Percentiles rank a stretch among this genome's conserved stretches.
These are phyloP conservation scores for Lignosus rhinocerotis DNA, from an alignment of 1,284 basidiomycete species.

Conservation along the genomic window DNA sequence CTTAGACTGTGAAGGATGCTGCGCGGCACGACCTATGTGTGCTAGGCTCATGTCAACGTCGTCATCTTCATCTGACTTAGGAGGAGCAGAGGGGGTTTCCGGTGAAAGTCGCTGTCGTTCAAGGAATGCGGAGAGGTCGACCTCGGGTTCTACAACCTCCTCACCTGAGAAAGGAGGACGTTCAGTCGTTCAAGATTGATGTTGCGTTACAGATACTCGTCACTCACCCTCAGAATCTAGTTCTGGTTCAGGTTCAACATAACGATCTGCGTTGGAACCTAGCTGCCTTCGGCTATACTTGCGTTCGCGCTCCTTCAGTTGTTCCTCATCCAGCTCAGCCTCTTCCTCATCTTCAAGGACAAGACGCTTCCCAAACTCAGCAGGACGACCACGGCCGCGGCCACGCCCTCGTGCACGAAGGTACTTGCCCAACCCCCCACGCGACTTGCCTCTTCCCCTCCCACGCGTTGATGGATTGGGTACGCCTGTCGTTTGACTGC, in stretches of 20 bases:
- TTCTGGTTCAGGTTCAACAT: slow-evolving; percentile 64
- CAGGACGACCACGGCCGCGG: slow-evolving; percentile 57
- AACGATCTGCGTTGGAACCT: slow-evolving; percentile 69
- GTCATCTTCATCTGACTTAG: slow-evolving; percentile 46
- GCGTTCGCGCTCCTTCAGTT: slow-evolving; percentile 44
- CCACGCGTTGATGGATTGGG: slow-evolving; percentile 26
- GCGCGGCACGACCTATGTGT: slow-evolving; percentile 42
- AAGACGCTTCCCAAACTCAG: slow-evolving; percentile 60
- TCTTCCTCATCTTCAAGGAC: slow-evolving; percentile 57
- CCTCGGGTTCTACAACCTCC: slow-evolving; percentile 66
- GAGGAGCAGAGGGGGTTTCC: slow-evolving; percentile 29
- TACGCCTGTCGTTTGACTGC: not conserved
- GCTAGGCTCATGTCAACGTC: slow-evolving; percentile 64
- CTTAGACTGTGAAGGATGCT: slow-evolving; percentile 33
- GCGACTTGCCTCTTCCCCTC: slow-evolving; percentile 54
- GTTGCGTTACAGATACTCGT: not conserved
- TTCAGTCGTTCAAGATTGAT: not conserved
- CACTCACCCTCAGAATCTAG: slow-evolving; percentile 64
- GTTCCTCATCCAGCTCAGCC: slow-evolving; percentile 43
- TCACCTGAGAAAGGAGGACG: slow-evolving; percentile 46
- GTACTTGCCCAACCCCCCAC: slow-evolving; percentile 73
- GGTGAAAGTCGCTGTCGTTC: slow-evolving; percentile 53
- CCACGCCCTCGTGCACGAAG: slow-evolving; percentile 66
- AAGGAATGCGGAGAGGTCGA: slow-evolving; percentile 68
- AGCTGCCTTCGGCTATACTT: slow-evolving; percentile 61